These are phyloP conservation scores for Monosporascus sp. DNA, from an alignment of 2,329 filamentous ascomycete genomes.

Conservation along the genomic window DNA sequence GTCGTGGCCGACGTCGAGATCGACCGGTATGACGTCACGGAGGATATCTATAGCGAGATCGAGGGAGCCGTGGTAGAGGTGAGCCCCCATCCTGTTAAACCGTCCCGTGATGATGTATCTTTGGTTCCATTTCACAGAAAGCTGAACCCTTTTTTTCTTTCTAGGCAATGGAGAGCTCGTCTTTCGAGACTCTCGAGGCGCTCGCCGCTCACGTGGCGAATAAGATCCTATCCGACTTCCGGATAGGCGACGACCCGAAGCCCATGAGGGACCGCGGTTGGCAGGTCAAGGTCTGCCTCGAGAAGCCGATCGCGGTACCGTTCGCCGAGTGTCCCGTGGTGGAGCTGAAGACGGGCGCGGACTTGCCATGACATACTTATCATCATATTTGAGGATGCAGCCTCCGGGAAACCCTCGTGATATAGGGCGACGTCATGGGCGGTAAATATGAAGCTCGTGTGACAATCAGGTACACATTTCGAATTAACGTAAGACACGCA, in stretches of 20 bases:
- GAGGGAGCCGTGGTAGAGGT: conserved; percentile 60
- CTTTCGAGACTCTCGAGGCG: conserved; percentile 59
- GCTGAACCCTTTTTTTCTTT: not conserved
- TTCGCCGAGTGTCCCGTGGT: conserved; percentile 67
- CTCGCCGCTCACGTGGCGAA: conserved; percentile 45
- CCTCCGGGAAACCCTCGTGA: too few relatives aligned
- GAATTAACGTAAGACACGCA: too few relatives aligned
- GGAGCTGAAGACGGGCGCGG: conserved; percentile 42
- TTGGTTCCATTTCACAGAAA: not conserved
- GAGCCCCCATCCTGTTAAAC: conserved; percentile 15
- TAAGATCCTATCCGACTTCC: conserved; percentile 40
- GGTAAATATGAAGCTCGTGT: too few relatives aligned
- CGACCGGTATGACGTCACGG: conserved; percentile 40
- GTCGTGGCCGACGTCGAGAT: conserved; percentile 59
- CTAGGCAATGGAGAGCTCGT: conserved; percentile 49
- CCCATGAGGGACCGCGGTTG: conserved; percentile 37
- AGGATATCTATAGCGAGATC: conserved; percentile 49
- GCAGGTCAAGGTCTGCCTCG: conserved; percentile 55
- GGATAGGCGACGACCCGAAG: conserved; percentile 21
- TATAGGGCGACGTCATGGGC: too few relatives aligned
- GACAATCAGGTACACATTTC: too few relatives aligned
- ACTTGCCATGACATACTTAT: conserved; percentile 5
- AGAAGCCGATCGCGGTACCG: conserved; percentile 69
- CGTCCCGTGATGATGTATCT: conserved; percentile 3
- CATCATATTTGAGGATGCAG: too few relatives aligned